These are phyloP conservation scores for Didymella exigua DNA, from an alignment of 2,329 filamentous ascomycete species.

Conservation along the genomic window DNA sequence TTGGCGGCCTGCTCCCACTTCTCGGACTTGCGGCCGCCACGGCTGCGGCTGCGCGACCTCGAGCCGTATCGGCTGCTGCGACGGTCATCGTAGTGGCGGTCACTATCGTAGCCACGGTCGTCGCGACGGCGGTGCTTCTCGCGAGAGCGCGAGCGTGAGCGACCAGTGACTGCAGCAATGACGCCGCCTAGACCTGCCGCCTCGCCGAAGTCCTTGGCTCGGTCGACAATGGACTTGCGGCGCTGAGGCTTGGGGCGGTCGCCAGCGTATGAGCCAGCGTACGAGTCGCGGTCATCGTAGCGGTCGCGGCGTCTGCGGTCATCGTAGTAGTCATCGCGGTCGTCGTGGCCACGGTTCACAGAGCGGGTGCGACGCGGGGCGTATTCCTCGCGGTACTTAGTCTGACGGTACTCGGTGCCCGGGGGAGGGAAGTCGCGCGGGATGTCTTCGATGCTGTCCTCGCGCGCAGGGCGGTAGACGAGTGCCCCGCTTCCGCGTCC, in stretches of 20 bases:
- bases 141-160: conserved; percentile 65
- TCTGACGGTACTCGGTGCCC: conserved; percentile 54
- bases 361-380: conserved; percentile 66
- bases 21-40: conserved; percentile 60
- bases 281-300: conserved; percentile 52
- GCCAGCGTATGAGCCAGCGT: conserved; percentile 53
- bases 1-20: conserved; percentile 79
- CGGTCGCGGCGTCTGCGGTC: conserved; percentile 29
- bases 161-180: conserved; percentile 57
- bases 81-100: conserved; percentile 38
- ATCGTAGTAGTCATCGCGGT: conserved; percentile 51
- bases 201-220: conserved; percentile 59
- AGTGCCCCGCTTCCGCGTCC: conserved; percentile 51
- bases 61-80: conserved; percentile 58
- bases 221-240: conserved; percentile 64
- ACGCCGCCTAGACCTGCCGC: conserved; percentile 64
- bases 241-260: conserved; percentile 52
- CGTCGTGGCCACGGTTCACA: conserved; percentile 65
- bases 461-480: conserved; percentile 61
- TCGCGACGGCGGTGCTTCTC: conserved; percentile 47
- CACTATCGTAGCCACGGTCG: conserved; percentile 58
- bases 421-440: conserved; percentile 83
- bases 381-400: conserved; percentile 56
- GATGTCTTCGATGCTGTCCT: conserved; percentile 86
- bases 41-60: conserved; percentile 55